These are phyloP conservation scores for Akanthomyces dipterigenus DNA, from an alignment of 2,329 filamentous ascomycete species.

Conservation along the genomic window DNA sequence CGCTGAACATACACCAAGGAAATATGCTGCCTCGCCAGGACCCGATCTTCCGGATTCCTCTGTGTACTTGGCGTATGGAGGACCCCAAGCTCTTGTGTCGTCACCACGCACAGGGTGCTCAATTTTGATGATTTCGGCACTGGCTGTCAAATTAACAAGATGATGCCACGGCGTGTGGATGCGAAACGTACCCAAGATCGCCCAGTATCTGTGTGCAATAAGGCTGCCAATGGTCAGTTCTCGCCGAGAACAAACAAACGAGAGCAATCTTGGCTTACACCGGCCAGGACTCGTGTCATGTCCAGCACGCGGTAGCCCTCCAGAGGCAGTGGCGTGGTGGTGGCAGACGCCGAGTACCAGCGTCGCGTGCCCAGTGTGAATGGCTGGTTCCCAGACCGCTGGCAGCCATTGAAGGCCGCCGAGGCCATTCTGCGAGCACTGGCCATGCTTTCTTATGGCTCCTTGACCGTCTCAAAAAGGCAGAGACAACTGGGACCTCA, in stretches of 20 bases:
- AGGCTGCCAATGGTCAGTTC: conserved; percentile 50
- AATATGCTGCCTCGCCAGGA: conserved; percentile 91
- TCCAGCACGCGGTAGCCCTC: conserved; percentile 85
- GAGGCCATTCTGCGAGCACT: neutral
- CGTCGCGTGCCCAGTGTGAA: neutral
- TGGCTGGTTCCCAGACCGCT: neutral
- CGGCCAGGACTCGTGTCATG: conserved; percentile 93
- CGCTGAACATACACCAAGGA: conserved; percentile 61
- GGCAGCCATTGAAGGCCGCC: conserved; percentile 8
- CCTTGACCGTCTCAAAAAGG: neutral
- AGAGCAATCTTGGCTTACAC: conserved; percentile 51
- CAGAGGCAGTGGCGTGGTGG: conserved; percentile 50
- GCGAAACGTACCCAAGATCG: conserved; percentile 71
- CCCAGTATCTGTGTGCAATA: conserved; percentile 97
- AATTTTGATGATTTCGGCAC: conserved; percentile 94
- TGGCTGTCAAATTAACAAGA: conserved; percentile 27
- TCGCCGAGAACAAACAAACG: neutral
- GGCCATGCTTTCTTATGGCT: conserved; percentile 1
- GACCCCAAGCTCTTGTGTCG: conserved; percentile 94
- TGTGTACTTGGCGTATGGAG: conserved; percentile 79
- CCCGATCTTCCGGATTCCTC: conserved; percentile 52
- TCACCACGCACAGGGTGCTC: conserved; percentile 89
- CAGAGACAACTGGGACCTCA: neutral
- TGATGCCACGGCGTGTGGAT: neutral
- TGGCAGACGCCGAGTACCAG: conserved; percentile 5